Conservation (phyloP, 352 stramenopile genomes). For the Globisporangium recalcitrans region DNA sequence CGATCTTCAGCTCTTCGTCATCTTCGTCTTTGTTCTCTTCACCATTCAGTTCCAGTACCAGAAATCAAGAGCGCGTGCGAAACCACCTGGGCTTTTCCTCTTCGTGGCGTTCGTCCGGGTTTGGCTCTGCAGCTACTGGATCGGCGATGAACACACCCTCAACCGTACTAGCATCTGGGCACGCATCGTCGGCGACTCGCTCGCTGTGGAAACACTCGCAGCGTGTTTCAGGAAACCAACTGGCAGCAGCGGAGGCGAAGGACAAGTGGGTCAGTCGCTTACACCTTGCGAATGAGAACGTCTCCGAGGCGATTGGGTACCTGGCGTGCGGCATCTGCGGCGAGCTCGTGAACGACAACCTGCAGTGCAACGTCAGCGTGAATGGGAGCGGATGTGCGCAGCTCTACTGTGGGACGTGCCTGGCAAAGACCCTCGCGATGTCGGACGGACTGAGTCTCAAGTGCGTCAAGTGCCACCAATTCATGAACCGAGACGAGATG, state of each 20-base stretch:
- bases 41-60: constrained; percentile 1
- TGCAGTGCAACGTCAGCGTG: constrained; percentile 43
- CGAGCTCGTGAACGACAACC: constrained; percentile 69
- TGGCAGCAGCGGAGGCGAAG: constrained; percentile 24
- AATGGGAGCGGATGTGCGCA: constrained; percentile 40
- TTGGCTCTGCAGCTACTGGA: background rate
- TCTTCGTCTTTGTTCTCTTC: background rate
- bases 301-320: constrained; percentile 44
- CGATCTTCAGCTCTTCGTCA: constrained; percentile 11
- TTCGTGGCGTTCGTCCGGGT: constrained; percentile 13
- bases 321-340: constrained; percentile 70
- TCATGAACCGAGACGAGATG: constrained; percentile 40
- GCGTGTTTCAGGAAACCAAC: background rate
- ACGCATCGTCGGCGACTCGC: constrained; percentile 15
- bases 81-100: constrained; percentile 10
- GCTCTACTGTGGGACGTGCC: constrained; percentile 63
- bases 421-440: constrained; percentile 26
- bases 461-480: constrained; percentile 52
- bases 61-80: constrained; percentile 11
- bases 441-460: constrained; percentile 26
- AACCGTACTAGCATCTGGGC: constrained; percentile 6
- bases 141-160: background rate
- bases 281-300: constrained; percentile 30
- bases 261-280: constrained; percentile 43
- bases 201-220: constrained; percentile 41